Percentiles rank a stretch among this genome's conserved stretches.
Conservation (phyloP, 257 asterid genomes). For the Rhazya stricta region DNA sequence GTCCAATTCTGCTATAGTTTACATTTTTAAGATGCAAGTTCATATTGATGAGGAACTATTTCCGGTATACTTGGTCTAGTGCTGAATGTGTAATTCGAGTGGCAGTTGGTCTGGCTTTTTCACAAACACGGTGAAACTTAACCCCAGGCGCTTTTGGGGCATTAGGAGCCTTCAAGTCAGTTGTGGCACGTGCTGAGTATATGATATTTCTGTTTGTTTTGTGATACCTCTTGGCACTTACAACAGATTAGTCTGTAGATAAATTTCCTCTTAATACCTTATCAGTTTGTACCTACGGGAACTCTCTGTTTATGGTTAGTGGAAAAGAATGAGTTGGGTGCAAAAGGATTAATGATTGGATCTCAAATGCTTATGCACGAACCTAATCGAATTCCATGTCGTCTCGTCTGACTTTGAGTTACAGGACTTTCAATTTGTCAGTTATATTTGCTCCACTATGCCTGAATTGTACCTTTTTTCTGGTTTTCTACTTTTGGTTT, state of each 20-base stretch:
- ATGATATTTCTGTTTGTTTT: neutral
- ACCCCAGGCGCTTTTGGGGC: neutral
- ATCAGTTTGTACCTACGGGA: neutral
- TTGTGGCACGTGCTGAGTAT: neutral
- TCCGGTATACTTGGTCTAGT: neutral
- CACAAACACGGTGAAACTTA: neutral
- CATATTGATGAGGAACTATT: neutral
- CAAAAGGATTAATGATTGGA: neutral
- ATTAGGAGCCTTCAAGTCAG: neutral
- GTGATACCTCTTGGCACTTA: neutral
- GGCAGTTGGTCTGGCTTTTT: neutral
- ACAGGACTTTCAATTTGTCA: neutral
- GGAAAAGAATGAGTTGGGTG: neutral
- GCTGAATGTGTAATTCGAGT: neutral
- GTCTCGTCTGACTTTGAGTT: neutral
- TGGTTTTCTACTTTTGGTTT: neutral
- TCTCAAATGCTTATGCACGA: neutral
- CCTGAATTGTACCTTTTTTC: neutral
- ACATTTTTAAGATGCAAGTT: neutral
- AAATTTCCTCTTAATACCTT: neutral
- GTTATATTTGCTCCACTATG: neutral
- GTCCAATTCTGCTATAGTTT: neutral
- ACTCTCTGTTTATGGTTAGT: slow-evolving; percentile 3
- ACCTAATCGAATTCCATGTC: neutral
- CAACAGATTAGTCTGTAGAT: neutral